Conservation (phyloP, 2,329 filamentous ascomycete species). For the Aspergillus tamarii region DNA sequence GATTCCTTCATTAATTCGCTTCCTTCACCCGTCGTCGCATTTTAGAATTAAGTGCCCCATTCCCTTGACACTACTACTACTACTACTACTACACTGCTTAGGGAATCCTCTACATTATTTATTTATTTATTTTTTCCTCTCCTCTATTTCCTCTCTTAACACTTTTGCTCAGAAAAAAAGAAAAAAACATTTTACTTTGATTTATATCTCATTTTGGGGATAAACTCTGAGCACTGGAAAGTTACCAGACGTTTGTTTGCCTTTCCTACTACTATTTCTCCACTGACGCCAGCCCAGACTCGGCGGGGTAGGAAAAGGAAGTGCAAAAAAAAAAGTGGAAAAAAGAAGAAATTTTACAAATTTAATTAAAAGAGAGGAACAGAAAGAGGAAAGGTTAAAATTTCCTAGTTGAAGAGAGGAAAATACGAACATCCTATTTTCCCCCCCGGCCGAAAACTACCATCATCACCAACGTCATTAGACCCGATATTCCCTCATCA, state of each 20-base stretch:
- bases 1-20: conserved; percentile 4
- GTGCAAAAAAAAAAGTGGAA: not conserved
- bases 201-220: not conserved
- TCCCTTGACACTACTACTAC: not conserved
- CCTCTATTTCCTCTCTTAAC: not conserved
- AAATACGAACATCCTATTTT: too few species aligned
- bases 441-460: not conserved
- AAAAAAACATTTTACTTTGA: not conserved
- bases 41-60: not conserved
- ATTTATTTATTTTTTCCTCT: not conserved
- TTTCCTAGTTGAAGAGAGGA: too few species aligned
- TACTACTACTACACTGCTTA: not conserved
- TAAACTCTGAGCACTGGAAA: too few species aligned
- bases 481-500: conserved; percentile 3
- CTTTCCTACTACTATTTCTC: not conserved
- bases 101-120: not conserved
- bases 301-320: conserved; percentile 10
- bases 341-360: conserved; percentile 1
- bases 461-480: conserved; percentile 5
- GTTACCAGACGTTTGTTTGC: too few species aligned
- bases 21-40: not conserved
- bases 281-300: conserved; percentile 1
- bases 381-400: conserved; percentile 1
- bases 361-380: not conserved
- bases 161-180: not conserved